These are phyloP conservation scores for Fraxinus angustifolia DNA, from an alignment of 305 asterid species.

Conservation along the genomic window DNA sequence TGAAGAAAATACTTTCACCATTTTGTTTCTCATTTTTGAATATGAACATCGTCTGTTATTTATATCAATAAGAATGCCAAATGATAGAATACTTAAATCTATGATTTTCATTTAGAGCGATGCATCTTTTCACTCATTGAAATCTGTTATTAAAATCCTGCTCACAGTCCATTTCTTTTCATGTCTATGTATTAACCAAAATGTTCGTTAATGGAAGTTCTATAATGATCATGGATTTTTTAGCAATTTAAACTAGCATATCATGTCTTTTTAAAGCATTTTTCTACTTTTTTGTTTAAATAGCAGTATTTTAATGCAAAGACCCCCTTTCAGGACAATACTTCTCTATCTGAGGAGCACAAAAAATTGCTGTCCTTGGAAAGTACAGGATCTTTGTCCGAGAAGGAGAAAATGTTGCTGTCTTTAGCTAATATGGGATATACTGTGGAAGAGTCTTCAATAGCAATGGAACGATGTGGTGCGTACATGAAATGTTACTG, in stretches of 20 bases:
- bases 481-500: conserved; percentile 17
- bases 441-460: conserved; percentile 45
- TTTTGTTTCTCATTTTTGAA: not conserved
- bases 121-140: not conserved
- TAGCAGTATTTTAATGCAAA: conserved; percentile 14
- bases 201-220: not conserved
- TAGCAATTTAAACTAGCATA: not conserved
- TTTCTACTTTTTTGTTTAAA: conserved; percentile 3
- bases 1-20: not conserved
- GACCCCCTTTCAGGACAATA: conserved; percentile 39
- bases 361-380: conserved; percentile 42
- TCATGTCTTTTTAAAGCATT: not conserved
- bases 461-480: conserved; percentile 87
- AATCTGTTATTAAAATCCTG: not conserved
- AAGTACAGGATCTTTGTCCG: conserved; percentile 42
- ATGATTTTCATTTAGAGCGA: not conserved
- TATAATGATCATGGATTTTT: not conserved
- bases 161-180: not conserved
- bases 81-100: not conserved
- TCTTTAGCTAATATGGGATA: conserved; percentile 75
- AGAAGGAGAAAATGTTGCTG: conserved; percentile 41
- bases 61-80: not conserved
- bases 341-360: conserved; percentile 45
- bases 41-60: not conserved
- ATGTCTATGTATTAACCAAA: not conserved